Conservation (phyloP, 148 eudicot genomes). For the Vaccinium myrtillus region DNA sequence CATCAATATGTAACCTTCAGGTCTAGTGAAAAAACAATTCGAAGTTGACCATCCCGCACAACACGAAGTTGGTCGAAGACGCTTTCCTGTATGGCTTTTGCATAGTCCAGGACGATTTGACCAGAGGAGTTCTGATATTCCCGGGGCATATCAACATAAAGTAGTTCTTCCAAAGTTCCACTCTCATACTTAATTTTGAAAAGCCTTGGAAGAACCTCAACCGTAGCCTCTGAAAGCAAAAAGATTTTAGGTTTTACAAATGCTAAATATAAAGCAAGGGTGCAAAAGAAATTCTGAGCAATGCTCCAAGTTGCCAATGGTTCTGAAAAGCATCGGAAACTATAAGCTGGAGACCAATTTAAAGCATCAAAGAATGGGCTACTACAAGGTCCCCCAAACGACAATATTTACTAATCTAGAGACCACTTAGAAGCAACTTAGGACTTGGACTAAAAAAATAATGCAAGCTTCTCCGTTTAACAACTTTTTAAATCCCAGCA, state of each 20-base stretch:
- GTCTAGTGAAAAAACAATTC: constrained; percentile 86
- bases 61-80: constrained; percentile 94
- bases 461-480: neutral
- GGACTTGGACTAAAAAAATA: neutral
- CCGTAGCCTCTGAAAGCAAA: constrained; percentile 78
- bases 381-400: neutral
- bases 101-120: constrained; percentile 86
- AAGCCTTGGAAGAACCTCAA: constrained; percentile 93
- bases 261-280: neutral
- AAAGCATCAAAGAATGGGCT: neutral
- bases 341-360: neutral
- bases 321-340: neutral
- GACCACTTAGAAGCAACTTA: neutral
- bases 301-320: neutral
- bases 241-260: constrained; percentile 3
- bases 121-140: constrained; percentile 88
- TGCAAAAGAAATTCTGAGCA: neutral
- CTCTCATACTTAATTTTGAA: constrained; percentile 91
- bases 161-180: constrained; percentile 91
- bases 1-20: constrained; percentile 58
- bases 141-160: constrained; percentile 88
- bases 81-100: constrained; percentile 93
- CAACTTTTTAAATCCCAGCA: constrained; percentile 3
- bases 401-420: neutral
- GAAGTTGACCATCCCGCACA: constrained; percentile 95